Evolutionary conservation across 140 eudicot species (phyloP).

Genomic region (Erigeron philadelphicus): DNA sequence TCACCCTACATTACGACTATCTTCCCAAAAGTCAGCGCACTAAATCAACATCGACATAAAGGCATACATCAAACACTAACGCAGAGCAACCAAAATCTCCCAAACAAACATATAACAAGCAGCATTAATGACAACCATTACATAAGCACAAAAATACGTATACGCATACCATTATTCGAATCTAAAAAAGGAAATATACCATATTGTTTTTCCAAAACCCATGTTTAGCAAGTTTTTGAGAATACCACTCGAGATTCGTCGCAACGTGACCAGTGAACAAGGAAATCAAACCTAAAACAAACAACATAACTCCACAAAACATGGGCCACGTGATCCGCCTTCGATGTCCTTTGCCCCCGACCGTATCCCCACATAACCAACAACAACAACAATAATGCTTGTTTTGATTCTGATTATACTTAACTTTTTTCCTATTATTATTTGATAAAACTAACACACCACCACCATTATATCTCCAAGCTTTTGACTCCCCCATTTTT

Average conservation of each 20-base stretch:
- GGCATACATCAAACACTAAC: constrained; percentile 5
- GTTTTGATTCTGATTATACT: constrained; percentile 17
- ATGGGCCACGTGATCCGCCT: constrained; percentile 44
- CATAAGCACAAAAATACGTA: constrained; percentile 7
- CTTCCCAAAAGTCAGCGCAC: constrained; percentile 14
- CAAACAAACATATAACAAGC: constrained; percentile 8
- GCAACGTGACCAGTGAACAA: constrained; percentile 65
- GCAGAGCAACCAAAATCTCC: constrained; percentile 10
- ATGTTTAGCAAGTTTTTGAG: constrained; percentile 50
- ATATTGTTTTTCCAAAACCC: constrained; percentile 33
- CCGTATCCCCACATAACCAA: constrained; percentile 28
- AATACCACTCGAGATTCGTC: constrained; percentile 74
- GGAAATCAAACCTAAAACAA: constrained; percentile 56
- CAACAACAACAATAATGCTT: constrained; percentile 19
- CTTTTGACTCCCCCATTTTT: constrained; percentile 27
- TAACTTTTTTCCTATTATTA: constrained; percentile 23
- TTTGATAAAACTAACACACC: constrained; percentile 23
- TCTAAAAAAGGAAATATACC: constrained; percentile 28
- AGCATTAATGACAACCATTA: constrained; percentile 15
- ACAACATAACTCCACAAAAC: constrained; percentile 59
- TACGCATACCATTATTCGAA: neutral
- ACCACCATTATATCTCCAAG: constrained; percentile 25
- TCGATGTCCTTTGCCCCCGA: constrained; percentile 27
- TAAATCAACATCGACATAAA: constrained; percentile 5
- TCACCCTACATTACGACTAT: constrained; percentile 18